Percentiles rank a stretch among this genome's conserved stretches.
Evolutionary conservation across 805 yeast species (phyloP).

Genomic region (Wickerhamomyces canadensis): DNA sequence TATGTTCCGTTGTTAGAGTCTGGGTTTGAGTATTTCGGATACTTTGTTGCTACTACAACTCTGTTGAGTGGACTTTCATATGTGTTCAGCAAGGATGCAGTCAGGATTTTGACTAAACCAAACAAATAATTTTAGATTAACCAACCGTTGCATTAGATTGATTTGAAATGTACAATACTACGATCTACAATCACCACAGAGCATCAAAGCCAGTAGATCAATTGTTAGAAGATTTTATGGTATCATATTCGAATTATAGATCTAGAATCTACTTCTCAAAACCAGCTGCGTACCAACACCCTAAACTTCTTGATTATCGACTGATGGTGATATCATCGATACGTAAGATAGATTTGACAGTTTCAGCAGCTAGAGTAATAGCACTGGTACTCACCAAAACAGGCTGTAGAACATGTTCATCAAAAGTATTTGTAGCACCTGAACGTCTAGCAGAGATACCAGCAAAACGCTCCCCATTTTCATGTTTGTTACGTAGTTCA

Average conservation of each 20-base stretch:
- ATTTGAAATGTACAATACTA: too few species aligned
- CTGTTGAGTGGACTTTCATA: constrained; percentile 74
- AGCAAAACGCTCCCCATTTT: constrained; percentile 84
- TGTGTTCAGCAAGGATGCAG: constrained; percentile 63
- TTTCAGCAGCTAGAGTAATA: constrained; percentile 89
- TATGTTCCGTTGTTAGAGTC: constrained; percentile 19
- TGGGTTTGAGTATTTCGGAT: constrained; percentile 36
- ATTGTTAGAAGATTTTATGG: too few species aligned
- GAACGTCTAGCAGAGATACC: constrained; percentile 94
- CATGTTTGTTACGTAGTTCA: constrained; percentile 85
- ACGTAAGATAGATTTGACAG: constrained; percentile 91
- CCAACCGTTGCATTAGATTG: too few species aligned
- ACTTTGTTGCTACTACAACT: constrained; percentile 65
- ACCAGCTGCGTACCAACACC: too few species aligned
- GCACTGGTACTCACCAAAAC: constrained; percentile 93
- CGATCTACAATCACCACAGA: too few species aligned
- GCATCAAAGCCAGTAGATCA: too few species aligned
- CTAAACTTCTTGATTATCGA: constrained; percentile 42
- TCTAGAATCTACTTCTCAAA: too few species aligned
- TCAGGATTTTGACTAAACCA: constrained; percentile 39
- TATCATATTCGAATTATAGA: too few species aligned
- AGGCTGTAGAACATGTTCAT: constrained; percentile 95
- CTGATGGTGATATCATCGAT: constrained; percentile 96
- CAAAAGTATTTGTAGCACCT: constrained; percentile 84
- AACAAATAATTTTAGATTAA: background rate